phyloP scores from a whole-genome alignment of 1,139 yeast species.

The Saccharomyces hybrid region DNA sequence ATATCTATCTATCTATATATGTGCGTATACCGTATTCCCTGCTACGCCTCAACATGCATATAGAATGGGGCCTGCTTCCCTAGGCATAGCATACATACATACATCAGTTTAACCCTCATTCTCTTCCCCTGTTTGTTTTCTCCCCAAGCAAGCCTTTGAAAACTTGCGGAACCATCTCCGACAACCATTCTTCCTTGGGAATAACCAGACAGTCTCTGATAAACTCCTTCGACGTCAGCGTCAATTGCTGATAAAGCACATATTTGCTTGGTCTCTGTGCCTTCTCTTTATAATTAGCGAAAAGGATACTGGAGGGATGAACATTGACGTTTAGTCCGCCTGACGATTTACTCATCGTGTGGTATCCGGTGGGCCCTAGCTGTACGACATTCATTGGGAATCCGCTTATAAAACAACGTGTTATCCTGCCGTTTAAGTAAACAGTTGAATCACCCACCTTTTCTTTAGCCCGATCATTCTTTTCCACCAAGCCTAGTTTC shows the following conservation, averaged over 20 bases:
- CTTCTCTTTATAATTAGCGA: constrained; percentile 23
- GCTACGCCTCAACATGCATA: neutral
- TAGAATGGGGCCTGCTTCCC: neutral
- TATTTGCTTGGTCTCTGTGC: constrained; percentile 66
- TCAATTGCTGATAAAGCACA: constrained; percentile 75
- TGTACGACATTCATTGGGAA: constrained; percentile 76
- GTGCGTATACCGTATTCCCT: neutral
- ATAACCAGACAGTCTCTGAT: constrained; percentile 80
- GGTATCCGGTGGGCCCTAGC: constrained; percentile 63
- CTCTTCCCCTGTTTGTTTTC: neutral
- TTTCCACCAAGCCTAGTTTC: constrained; percentile 41
- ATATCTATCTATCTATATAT: too few species aligned
- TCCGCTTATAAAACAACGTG: constrained; percentile 67
- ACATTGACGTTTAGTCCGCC: constrained; percentile 45
- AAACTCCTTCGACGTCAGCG: constrained; percentile 78
- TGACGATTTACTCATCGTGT: constrained; percentile 28
- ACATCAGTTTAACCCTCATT: neutral
- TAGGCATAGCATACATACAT: neutral
- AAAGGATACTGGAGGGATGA: constrained; percentile 58
- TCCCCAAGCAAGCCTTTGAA: constrained; percentile 7
- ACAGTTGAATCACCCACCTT: constrained; percentile 11
- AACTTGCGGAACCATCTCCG: constrained; percentile 54
- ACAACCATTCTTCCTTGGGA: constrained; percentile 51
- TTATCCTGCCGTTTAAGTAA: constrained; percentile 38
- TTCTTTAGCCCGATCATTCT: constrained; percentile 15